These are phyloP conservation scores for Sclerotinia nivalis DNA, from an alignment of 2,329 filamentous ascomycete species.

Conservation along the genomic window DNA sequence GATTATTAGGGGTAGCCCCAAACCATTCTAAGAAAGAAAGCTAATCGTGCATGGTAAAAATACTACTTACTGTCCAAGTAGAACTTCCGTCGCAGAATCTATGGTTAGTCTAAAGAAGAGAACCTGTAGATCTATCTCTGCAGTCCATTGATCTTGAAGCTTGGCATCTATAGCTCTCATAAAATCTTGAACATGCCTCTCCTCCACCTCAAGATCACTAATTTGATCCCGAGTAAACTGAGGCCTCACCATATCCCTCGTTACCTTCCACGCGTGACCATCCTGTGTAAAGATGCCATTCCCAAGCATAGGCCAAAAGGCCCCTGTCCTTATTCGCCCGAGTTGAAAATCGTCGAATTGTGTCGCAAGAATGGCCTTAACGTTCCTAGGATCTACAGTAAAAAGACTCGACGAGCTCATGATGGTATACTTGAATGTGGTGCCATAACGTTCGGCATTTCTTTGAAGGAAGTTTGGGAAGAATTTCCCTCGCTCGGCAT, in stretches of 20 bases:
- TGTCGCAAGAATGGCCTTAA: slow-evolving; percentile 55
- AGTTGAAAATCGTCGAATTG: slow-evolving; percentile 53
- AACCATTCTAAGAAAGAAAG: not conserved
- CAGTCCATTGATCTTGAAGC: slow-evolving; percentile 19
- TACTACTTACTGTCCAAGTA: slow-evolving; percentile 55
- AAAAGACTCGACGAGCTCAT: not conserved
- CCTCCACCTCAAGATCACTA: slow-evolving; percentile 67
- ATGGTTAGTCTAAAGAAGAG: slow-evolving; percentile 53
- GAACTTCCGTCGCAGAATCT: slow-evolving; percentile 44
- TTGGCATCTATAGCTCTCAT: slow-evolving; percentile 13
- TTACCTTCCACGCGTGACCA: slow-evolving; percentile 23
- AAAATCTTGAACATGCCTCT: slow-evolving; percentile 51
- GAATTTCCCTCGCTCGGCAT: not conserved
- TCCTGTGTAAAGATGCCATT: slow-evolving; percentile 25
- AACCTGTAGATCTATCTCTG: slow-evolving; percentile 57
- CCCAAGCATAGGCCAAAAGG: slow-evolving; percentile 25
- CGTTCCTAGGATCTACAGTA: slow-evolving; percentile 50
- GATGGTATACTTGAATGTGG: not conserved
- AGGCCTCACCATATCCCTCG: slow-evolving; percentile 49
- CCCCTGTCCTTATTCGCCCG: not conserved
- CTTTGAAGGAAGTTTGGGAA: not conserved
- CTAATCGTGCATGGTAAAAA: not conserved
- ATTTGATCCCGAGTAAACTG: slow-evolving; percentile 53
- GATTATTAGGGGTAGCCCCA: not conserved
- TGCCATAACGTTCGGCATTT: not conserved